Percentiles rank a stretch among this genome's conserved stretches.
phyloP scores from a whole-genome alignment of 805 yeast genomes.

The Suhomyces sp. region DNA sequence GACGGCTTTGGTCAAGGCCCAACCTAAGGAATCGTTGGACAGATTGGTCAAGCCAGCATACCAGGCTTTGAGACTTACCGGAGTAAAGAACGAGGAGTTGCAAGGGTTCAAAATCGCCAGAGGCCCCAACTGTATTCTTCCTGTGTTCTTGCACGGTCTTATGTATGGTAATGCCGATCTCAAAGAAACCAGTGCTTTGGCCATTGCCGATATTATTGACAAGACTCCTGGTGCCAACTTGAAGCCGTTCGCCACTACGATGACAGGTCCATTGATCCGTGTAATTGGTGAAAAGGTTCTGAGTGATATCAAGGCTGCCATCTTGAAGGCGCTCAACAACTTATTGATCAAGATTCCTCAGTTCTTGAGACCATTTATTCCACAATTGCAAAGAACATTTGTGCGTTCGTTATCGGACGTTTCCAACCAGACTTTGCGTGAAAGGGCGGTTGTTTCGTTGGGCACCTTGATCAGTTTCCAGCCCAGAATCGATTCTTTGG shows the following conservation, averaged over 20 bases:
- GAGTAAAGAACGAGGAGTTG: slow-evolving; percentile 60
- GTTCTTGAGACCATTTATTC: slow-evolving; percentile 90
- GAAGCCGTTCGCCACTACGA: slow-evolving; percentile 84
- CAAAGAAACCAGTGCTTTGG: slow-evolving; percentile 83
- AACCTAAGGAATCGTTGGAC: slow-evolving; percentile 75
- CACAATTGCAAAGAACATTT: slow-evolving; percentile 95
- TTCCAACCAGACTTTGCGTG: slow-evolving; percentile 64
- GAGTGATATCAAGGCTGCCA: slow-evolving; percentile 92
- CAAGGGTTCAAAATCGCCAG: slow-evolving; percentile 73
- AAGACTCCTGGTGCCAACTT: slow-evolving; percentile 81
- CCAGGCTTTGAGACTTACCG: slow-evolving; percentile 65
- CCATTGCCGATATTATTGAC: slow-evolving; percentile 81
- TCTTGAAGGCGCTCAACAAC: slow-evolving; percentile 75
- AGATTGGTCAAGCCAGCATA: slow-evolving; percentile 76
- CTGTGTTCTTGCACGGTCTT: slow-evolving; percentile 89
- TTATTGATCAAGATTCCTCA: slow-evolving; percentile 82
- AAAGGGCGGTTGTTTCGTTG: slow-evolving; percentile 84
- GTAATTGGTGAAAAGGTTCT: slow-evolving; percentile 94
- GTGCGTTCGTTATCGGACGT: slow-evolving; percentile 86
- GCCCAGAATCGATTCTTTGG: slow-evolving; percentile 91
- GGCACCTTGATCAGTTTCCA: slow-evolving; percentile 86
- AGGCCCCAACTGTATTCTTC: slow-evolving; percentile 85
- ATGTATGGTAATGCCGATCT: slow-evolving; percentile 88
- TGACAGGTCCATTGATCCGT: slow-evolving; percentile 97
- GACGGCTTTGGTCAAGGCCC: slow-evolving; percentile 61